A percentile compares a stretch with the other conserved stretches of the same genome.
Conservation (phyloP, 2,329 filamentous ascomycete species). For the Penicillium sp. region DNA sequence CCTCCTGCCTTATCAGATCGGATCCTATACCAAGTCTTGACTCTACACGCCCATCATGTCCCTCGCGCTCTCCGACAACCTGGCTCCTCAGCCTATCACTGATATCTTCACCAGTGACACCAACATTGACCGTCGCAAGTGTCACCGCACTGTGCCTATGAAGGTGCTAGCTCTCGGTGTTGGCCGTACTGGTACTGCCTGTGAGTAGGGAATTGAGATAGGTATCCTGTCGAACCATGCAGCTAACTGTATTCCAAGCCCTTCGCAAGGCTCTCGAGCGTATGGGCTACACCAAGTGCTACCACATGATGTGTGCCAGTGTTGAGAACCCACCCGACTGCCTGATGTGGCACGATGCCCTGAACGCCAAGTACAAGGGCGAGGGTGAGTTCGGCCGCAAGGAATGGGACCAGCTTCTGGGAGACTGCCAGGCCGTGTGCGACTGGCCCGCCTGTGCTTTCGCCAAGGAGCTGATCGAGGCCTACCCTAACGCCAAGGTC, state of each 20-base stretch:
- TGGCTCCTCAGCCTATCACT: slow-evolving; percentile 40
- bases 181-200: slow-evolving; percentile 66
- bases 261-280: slow-evolving; percentile 62
- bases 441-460: slow-evolving; percentile 67
- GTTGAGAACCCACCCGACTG: slow-evolving; percentile 65
- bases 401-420: slow-evolving; percentile 66
- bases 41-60: slow-evolving; percentile 26
- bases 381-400: slow-evolving; percentile 60
- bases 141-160: slow-evolving; percentile 65
- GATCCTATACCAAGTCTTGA: neutral
- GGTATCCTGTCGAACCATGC: neutral
- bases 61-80: slow-evolving; percentile 35
- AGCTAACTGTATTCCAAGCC: slow-evolving; percentile 37
- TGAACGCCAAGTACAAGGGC: slow-evolving; percentile 59
- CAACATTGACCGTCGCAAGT: slow-evolving; percentile 62
- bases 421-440: slow-evolving; percentile 62
- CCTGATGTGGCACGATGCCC: slow-evolving; percentile 66
- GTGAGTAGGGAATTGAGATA: slow-evolving; percentile 40
- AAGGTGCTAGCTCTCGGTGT: slow-evolving; percentile 66
- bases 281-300: slow-evolving; percentile 64
- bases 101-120: slow-evolving; percentile 59
- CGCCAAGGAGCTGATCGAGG: slow-evolving; percentile 64
- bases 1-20: slow-evolving; percentile 2
- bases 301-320: slow-evolving; percentile 69
- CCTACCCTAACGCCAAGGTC: slow-evolving; percentile 68